Evolutionary conservation across 176 grass and related monocot species (phyloP).

Genomic region (Olyra latifolia): DNA sequence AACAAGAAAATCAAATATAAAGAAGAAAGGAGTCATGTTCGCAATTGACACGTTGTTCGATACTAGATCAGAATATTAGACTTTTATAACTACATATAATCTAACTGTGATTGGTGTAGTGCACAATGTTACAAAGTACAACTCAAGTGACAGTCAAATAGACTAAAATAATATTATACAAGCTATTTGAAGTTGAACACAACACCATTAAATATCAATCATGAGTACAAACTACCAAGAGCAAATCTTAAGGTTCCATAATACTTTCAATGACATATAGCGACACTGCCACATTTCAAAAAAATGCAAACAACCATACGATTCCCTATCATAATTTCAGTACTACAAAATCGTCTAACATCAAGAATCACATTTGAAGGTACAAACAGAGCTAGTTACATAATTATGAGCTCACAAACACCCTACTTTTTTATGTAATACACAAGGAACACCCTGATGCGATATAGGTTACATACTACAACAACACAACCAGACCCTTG

Average conservation of each 20-base stretch:
- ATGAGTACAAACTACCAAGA: neutral
- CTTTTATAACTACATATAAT: neutral
- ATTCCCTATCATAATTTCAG: neutral
- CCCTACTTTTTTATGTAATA: neutral
- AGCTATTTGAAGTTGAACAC: neutral
- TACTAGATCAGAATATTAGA: neutral
- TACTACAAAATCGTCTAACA: neutral
- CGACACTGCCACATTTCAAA: neutral
- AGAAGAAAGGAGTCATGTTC: neutral
- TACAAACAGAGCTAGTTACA: neutral
- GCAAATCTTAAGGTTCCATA: neutral
- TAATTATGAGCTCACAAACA: neutral
- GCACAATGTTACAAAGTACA: neutral
- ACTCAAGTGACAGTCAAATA: neutral
- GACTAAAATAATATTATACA: neutral
- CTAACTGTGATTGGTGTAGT: neutral
- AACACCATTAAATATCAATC: neutral
- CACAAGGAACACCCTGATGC: neutral
- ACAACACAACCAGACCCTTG: neutral
- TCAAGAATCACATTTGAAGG: neutral
- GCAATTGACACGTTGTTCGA: neutral
- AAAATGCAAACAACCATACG: neutral
- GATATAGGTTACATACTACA: neutral
- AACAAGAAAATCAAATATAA: neutral
- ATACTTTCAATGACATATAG: neutral